phyloP scores from a whole-genome alignment of 2,329 filamentous ascomycete genomes.

The Ophiosphaerella narmari region DNA sequence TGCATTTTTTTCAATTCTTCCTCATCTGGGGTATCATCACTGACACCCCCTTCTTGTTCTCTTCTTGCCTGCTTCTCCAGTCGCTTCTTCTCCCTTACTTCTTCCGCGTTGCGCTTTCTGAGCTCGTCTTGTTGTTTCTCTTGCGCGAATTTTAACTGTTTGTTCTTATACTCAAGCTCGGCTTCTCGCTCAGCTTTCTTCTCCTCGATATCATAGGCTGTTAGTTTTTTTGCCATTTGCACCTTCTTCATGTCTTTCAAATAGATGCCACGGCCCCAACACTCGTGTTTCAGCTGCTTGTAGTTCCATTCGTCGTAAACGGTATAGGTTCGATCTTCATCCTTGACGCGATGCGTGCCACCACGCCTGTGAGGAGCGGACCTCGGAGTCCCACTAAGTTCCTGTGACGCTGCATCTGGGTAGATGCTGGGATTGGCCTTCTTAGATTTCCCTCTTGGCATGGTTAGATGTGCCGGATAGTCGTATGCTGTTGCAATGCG shows the following conservation, averaged over 20 bases:
- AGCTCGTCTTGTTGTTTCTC: conserved; percentile 12
- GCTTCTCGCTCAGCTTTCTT: conserved; percentile 12
- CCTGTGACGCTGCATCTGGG: background rate
- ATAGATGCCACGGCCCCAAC: conserved; percentile 26
- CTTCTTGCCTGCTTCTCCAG: conserved; percentile 9
- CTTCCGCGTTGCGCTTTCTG: conserved; percentile 1
- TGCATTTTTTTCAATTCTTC: conserved; percentile 4
- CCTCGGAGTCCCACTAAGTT: conserved; percentile 14
- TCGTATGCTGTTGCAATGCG: background rate
- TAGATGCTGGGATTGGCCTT: conserved; percentile 8
- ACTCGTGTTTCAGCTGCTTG: conserved; percentile 23
- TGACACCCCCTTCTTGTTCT: conserved; percentile 20
- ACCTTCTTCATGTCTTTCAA: conserved; percentile 38
- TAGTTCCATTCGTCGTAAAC: conserved; percentile 34
- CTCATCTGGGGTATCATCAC: conserved; percentile 15
- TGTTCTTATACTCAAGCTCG: conserved; percentile 10
- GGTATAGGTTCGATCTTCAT: conserved; percentile 32
- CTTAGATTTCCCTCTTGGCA: conserved; percentile 22
- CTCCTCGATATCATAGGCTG: conserved; percentile 17
- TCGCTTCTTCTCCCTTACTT: conserved; percentile 12
- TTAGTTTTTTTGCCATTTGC: conserved; percentile 30
- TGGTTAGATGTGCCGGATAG: conserved; percentile 5
- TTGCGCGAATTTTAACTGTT: conserved; percentile 13
- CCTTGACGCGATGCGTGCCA: conserved; percentile 36
- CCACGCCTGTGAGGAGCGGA: conserved; percentile 29